Base-by-base conservation (phyloP, 1,284 basidiomycete species). In the Apiotrichum gamsii region DNA sequence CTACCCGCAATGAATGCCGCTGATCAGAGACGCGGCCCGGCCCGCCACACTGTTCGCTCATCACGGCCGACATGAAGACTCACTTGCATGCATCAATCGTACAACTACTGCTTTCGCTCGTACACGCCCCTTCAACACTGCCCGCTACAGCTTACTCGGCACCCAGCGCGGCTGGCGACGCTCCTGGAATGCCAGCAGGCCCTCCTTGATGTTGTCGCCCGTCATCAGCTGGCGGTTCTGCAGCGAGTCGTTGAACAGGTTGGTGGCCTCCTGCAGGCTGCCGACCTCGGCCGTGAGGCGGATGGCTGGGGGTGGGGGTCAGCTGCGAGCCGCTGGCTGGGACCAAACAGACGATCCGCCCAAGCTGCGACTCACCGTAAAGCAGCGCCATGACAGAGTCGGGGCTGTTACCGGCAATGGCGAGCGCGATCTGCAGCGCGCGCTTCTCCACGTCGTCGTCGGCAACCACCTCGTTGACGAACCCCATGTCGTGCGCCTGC, bases 391-490 rank as follows among this genome's bases (percentile, higher is more conserved):
- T 31, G 39, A 54, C 46, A 8, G 45, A 48, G 49, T 54, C 52
- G 28, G 52, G 52, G 31, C 39, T 43, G 49, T 54, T 51, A 20
- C 33, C 40, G 3, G 52, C 49, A 29, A 54, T 54, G 1, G 18
- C 16, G 16, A 25, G 35, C 1, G 49, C 52, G 13, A 51, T 19
- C 39, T 45, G 49, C n/a, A 54, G 29, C 2, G 49, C 49, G 29
- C 36, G 35, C 29, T 28, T 25, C 29, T 54, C 52, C 10, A 54
- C 52, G 9, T 48, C 15, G 46, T 43, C 52, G 34, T 54, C 52
- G 2, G 52, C 43, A 2, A 54, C 52, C 14, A 54, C 49, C 28
- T 45, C 40, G 52, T 51, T 54, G 52, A 54, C 25, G 46, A 54
- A 45, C 19, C 43, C 23, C 32, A 54, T 40, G 14, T 25, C 8